These are phyloP conservation scores for Herpetospermum pedunculosum DNA, from an alignment of 306 rosid species.

Conservation along the genomic window DNA sequence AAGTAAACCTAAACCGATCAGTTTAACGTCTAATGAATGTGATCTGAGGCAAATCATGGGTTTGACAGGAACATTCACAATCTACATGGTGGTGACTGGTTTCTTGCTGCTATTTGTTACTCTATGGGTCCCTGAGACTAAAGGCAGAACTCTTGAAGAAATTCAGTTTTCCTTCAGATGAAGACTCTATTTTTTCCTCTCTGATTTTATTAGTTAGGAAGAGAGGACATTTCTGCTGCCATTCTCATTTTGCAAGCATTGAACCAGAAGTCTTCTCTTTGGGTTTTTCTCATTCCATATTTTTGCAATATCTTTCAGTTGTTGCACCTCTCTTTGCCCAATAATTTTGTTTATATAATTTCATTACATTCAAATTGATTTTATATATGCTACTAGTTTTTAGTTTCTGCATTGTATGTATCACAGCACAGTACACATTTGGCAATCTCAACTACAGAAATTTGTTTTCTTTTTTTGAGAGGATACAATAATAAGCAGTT, in stretches of 20 bases:
- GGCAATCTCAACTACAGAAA: background rate
- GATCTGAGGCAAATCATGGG: background rate
- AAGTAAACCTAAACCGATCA: background rate
- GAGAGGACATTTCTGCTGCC: background rate
- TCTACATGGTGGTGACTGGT: conserved; percentile 51
- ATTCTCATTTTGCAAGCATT: background rate
- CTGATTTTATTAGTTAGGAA: background rate
- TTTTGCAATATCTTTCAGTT: background rate
- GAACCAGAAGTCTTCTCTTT: background rate
- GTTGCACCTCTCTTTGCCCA: background rate
- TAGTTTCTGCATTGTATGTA: background rate
- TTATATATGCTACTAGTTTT: background rate
- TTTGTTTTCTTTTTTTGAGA: background rate
- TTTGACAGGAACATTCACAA: conserved; percentile 76
- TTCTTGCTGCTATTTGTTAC: conserved; percentile 49
- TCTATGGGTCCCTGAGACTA: conserved; percentile 89
- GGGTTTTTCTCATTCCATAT: background rate
- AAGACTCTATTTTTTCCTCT: conserved; percentile 19
- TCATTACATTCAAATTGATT: background rate
- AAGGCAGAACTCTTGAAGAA: conserved; percentile 89
- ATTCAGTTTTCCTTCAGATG: conserved; percentile 79
- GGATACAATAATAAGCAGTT: too few relatives aligned
- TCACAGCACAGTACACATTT: background rate
- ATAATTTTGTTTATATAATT: background rate
- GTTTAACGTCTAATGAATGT: background rate